A percentile compares a stretch with the other conserved stretches of the same genome.
phyloP scores from a whole-genome alignment of 805 yeast genomes.

The Zygosaccharomyces pseudorouxii region DNA sequence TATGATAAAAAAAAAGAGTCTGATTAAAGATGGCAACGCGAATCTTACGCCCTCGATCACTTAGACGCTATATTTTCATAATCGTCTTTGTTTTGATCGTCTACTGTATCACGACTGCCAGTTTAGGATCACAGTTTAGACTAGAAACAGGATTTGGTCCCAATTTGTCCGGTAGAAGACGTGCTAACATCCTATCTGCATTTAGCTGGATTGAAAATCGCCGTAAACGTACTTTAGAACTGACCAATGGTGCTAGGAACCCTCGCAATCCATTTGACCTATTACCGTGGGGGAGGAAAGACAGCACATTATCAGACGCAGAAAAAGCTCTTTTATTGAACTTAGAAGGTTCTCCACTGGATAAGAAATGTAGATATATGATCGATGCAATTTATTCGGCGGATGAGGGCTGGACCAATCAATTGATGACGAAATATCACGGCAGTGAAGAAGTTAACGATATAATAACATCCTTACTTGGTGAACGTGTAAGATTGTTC shows the following conservation, averaged over 20 bases:
- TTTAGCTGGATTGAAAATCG: slow-evolving; percentile 12
- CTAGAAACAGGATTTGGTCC: neutral
- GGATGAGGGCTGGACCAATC: slow-evolving; percentile 24
- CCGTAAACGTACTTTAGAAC: slow-evolving; percentile 1
- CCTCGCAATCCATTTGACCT: neutral
- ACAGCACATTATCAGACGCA: neutral
- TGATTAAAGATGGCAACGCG: neutral
- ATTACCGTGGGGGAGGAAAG: neutral
- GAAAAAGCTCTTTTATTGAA: slow-evolving; percentile 9
- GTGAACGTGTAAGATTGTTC: slow-evolving; percentile 29
- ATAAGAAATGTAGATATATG: slow-evolving; percentile 22
- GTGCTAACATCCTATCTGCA: slow-evolving; percentile 7
- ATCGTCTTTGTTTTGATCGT: neutral
- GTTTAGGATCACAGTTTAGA: neutral
- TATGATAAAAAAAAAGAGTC: neutral
- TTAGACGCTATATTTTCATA: neutral
- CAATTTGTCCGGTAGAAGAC: slow-evolving; percentile 3
- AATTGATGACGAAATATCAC: slow-evolving; percentile 13
- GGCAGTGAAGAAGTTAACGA: slow-evolving; percentile 21
- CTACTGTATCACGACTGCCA: neutral
- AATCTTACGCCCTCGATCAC: neutral
- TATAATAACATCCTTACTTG: slow-evolving; percentile 16
- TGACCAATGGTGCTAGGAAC: neutral
- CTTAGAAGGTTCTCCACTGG: slow-evolving; percentile 8
- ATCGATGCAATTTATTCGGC: slow-evolving; percentile 18